These are phyloP conservation scores for Colletotrichum theobromicola DNA, from an alignment of 2,329 filamentous ascomycete species.

Conservation along the genomic window DNA sequence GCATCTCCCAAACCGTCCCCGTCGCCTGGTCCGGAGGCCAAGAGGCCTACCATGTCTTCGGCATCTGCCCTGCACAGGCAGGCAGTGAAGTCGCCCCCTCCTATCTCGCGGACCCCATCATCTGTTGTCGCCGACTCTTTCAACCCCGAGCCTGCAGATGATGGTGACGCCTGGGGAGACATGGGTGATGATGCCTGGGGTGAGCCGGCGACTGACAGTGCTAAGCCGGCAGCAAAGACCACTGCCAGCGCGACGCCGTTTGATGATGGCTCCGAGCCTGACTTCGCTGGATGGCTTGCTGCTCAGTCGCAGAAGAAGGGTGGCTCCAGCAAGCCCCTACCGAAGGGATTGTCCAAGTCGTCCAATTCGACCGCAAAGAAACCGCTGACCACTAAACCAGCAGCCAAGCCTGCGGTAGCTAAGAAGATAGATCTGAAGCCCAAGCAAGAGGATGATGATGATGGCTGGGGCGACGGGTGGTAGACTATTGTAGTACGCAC, in stretches of 20 bases:
- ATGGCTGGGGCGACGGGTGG: conserved; percentile 73
- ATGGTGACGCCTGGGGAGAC: conserved; percentile 79
- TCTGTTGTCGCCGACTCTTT: conserved; percentile 54
- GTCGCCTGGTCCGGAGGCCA: conserved; percentile 42
- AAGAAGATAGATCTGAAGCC: conserved; percentile 77
- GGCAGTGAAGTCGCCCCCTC: conserved; percentile 55
- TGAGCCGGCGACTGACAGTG: conserved; percentile 33
- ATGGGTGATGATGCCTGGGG: conserved; percentile 57
- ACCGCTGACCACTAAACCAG: conserved; percentile 36
- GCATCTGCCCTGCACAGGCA: conserved; percentile 67
- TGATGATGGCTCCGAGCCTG: conserved; percentile 86
- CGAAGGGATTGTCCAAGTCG: conserved; percentile 81
- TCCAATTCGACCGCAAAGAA: conserved; percentile 44
- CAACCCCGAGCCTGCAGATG: conserved; percentile 62
- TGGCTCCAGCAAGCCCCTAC: conserved; percentile 65
- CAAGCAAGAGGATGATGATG: conserved; percentile 64
- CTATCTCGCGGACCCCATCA: conserved; percentile 53
- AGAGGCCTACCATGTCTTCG: conserved; percentile 50
- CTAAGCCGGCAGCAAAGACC: conserved; percentile 27
- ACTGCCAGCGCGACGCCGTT: conserved; percentile 57
- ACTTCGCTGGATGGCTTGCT: conserved; percentile 94
- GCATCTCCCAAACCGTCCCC: conserved; percentile 45
- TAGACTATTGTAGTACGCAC: conserved; percentile 29
- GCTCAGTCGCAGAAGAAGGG: conserved; percentile 82
- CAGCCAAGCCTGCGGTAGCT: conserved; percentile 47